These are phyloP conservation scores for Periconia macrospinosa DNA, from an alignment of 2,329 filamentous ascomycete species.

Conservation along the genomic window DNA sequence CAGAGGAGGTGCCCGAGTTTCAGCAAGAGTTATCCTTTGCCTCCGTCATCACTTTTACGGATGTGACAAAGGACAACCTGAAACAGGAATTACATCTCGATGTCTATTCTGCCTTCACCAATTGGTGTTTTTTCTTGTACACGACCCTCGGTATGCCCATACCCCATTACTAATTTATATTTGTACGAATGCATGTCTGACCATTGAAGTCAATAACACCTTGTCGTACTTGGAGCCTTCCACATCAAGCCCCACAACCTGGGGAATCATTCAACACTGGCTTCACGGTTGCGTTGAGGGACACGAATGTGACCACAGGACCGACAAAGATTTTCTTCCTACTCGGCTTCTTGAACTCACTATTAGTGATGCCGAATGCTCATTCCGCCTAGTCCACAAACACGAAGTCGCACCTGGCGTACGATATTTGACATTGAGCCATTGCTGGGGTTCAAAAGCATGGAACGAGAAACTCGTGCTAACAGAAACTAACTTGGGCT, in stretches of 20 bases:
- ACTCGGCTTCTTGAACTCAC: background rate
- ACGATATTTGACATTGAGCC: background rate
- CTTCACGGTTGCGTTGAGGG: background rate
- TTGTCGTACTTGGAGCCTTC: background rate
- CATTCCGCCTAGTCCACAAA: background rate
- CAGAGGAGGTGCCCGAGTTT: background rate
- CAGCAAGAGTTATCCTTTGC: background rate
- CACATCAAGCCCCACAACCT: background rate
- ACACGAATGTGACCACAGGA: background rate
- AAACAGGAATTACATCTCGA: too few relatives aligned
- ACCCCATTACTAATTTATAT: too few relatives aligned
- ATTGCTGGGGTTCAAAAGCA: slow-evolving; percentile 1
- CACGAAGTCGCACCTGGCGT: background rate
- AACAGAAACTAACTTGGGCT: background rate
- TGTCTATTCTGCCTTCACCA: background rate
- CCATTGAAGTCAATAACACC: background rate
- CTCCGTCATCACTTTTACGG: background rate
- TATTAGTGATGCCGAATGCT: background rate
- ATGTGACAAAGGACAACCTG: background rate
- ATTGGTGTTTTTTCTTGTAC: background rate
- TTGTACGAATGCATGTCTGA: too few relatives aligned
- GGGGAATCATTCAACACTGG: background rate
- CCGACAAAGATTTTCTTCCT: background rate
- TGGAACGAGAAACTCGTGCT: background rate
- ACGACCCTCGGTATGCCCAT: background rate